phyloP scores from a whole-genome alignment of 768 basidiomycete species.

The Leccinum fibrillosum region DNA sequence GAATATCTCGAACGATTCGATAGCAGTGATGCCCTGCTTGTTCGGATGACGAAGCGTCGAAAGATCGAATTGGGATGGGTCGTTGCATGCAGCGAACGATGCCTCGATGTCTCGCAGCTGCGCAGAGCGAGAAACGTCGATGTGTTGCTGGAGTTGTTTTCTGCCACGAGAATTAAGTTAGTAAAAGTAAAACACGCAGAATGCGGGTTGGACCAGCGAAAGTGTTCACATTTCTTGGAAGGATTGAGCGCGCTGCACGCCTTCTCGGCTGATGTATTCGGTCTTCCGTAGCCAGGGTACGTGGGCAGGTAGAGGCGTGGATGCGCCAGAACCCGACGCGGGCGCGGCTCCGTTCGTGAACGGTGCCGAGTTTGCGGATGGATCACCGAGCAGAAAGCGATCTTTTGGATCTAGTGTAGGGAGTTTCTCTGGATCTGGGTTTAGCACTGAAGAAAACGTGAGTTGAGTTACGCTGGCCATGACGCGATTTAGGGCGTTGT shows the following conservation, averaged over 20 bases:
- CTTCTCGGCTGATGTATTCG: constrained; percentile 77
- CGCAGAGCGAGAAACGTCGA: constrained; percentile 72
- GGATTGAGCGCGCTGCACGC: constrained; percentile 39
- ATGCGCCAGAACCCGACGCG: constrained; percentile 35
- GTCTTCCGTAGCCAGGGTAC: constrained; percentile 94
- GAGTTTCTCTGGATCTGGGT: constrained; percentile 59
- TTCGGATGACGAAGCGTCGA: constrained; percentile 68
- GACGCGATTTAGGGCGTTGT: background rate
- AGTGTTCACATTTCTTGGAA: constrained; percentile 54
- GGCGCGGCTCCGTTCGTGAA: constrained; percentile 40
- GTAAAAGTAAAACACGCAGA: background rate
- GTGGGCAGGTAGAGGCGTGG: constrained; percentile 50
- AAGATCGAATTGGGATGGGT: constrained; percentile 60
- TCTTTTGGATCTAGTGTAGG: constrained; percentile 72
- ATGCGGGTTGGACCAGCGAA: background rate
- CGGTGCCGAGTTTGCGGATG: constrained; percentile 41
- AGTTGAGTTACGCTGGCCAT: background rate
- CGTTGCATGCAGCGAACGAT: constrained; percentile 57
- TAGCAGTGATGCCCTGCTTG: constrained; percentile 69
- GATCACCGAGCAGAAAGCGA: constrained; percentile 70
- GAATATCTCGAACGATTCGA: constrained; percentile 78
- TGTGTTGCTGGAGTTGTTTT: constrained; percentile 46
- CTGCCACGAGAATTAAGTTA: constrained; percentile 25
- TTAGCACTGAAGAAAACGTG: constrained; percentile 41
- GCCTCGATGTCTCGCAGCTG: constrained; percentile 78